Evolutionary conservation across 1,284 basidiomycete genomes (phyloP), one percentile per base, ranked within the genome.

Genomic region (Stereum hirsutum): DNA sequence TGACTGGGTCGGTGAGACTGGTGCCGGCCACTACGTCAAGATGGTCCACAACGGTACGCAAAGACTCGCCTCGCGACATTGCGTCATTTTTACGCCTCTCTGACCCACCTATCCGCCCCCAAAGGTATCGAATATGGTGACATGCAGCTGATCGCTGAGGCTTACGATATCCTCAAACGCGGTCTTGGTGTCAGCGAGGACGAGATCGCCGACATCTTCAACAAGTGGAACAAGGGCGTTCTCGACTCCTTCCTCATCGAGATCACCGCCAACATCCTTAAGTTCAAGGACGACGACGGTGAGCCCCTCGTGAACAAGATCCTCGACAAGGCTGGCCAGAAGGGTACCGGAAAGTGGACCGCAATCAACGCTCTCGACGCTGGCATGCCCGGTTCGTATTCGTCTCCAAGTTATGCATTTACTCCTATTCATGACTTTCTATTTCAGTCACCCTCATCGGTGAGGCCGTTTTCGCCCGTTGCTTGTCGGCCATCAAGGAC

Each of bases 321-420:
- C 58, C 78, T 97, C 52, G 94, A 97, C 65, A 63, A 87, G 59
- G 96, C 96, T 51, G 96, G 95, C 47, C 96, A 99, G 68, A 99
- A 99, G 74, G 96, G 96, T 63, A 99, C 96, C 53, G 96, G 96
- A 48, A 99, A 99, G 71, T 99, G 96, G 96, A 99, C 96, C 49
- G 96, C 96, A 52, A 89, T 98, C 60, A 90, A 93, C 61, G 96
- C 96, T 49, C 84, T 99, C 53, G 96, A 99, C 59, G 85, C 93
- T 54, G 95, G 95, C 59, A 88, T 81, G 58, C 80, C 89, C 49
- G 86, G 86, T 86, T 51, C 49, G 76, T 61, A 14, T n/a, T 3
- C 23, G 19, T n/a, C 20, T 21, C 30, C 24, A 10, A 6, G 15
- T 14, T 17, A 27, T 8, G 14, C 14, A 1, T 27, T 26, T 20